Evolutionary conservation across 2,329 filamentous ascomycete species (phyloP), one percentile per base, ranked within the genome.

Genomic region (Sclerotinia nivalis): DNA sequence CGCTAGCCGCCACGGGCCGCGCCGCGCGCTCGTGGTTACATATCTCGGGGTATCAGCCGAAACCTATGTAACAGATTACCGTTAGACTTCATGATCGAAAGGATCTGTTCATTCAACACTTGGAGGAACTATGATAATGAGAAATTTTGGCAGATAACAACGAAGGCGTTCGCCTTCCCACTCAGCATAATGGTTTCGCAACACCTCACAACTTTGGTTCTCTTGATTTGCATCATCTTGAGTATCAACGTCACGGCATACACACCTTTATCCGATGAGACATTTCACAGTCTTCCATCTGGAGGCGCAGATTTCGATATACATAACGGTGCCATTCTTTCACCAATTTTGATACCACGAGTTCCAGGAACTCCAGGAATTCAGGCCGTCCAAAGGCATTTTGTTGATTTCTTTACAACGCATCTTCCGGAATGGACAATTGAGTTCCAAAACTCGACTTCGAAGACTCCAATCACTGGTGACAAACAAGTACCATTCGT

Each of bases 401-500:
- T 99, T 77, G 87, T 90, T 76, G 83, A 90, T 78, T 98, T 96
- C 85, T 97, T 98, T 82, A 81, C 81, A 64, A 84, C 83, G 8
- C 83, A 89, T 25, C 87, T 98, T 31, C 93, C 95, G 0, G 82
- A 87, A 49, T 99, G 96, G 96, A 86, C 83, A 7, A 79, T 97
- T 56, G 85, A 89, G 61, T 92, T 93, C 82, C 95, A 99, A 78
- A 98, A 98, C 81, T 93, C 92, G n/a, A 95, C 93, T 0, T 87
- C 89, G 40, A 91, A 85, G 73, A 98, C 95, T 0, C 95, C 95
- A 0, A 87, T 87, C 0, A 92, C 91, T 0, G 89, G 89, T 8
- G 84, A 88, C 70, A 84, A 84, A 68, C 84, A 92, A 9, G 83
- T 98, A 0, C 93, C 93, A 0, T 98, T 99, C 79, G 84, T 87